Evolutionary conservation across 176 grass and related monocot species (phyloP).

Genomic region (Ensete ventricosum): DNA sequence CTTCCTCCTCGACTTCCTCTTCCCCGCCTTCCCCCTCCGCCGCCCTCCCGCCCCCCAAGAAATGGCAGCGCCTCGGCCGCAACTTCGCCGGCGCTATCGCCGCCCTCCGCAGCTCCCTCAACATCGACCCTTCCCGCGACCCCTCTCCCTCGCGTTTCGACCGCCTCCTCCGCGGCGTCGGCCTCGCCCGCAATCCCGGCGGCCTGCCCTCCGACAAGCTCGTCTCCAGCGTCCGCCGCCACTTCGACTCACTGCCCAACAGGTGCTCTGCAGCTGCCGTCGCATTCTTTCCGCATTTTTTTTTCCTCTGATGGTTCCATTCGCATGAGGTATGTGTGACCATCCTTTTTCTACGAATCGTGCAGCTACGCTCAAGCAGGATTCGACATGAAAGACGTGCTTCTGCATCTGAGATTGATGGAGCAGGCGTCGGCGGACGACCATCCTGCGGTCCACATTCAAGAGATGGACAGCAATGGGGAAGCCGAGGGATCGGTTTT

Average conservation of each 20-base stretch:
- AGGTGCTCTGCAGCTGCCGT: conserved; percentile 27
- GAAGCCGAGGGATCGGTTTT: conserved; percentile 38
- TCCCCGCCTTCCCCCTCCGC: neutral
- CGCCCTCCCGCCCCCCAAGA: conserved; percentile 42
- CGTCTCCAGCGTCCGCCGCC: conserved; percentile 70
- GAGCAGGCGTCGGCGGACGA: conserved; percentile 75
- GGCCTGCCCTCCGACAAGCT: conserved; percentile 75
- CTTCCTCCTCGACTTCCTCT: neutral
- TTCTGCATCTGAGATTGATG: conserved; percentile 67
- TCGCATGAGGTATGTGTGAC: neutral
- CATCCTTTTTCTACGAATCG: neutral
- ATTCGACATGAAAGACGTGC: conserved; percentile 96
- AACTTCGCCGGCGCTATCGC: conserved; percentile 86
- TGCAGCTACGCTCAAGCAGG: conserved; percentile 81
- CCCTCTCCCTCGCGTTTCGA: conserved; percentile 35
- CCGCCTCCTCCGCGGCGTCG: conserved; percentile 35
- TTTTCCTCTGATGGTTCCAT: neutral
- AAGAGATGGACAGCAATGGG: conserved; percentile 41
- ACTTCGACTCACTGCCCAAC: conserved; percentile 87
- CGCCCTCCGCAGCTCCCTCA: conserved; percentile 77
- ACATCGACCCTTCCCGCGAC: conserved; percentile 42
- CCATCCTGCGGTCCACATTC: conserved; percentile 51
- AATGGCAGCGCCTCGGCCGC: conserved; percentile 75
- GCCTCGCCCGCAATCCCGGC: conserved; percentile 56
- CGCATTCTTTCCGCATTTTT: neutral